Base-by-base conservation (phyloP, 2,329 filamentous ascomycete species). In the Tolypocladium paradoxum region DNA sequence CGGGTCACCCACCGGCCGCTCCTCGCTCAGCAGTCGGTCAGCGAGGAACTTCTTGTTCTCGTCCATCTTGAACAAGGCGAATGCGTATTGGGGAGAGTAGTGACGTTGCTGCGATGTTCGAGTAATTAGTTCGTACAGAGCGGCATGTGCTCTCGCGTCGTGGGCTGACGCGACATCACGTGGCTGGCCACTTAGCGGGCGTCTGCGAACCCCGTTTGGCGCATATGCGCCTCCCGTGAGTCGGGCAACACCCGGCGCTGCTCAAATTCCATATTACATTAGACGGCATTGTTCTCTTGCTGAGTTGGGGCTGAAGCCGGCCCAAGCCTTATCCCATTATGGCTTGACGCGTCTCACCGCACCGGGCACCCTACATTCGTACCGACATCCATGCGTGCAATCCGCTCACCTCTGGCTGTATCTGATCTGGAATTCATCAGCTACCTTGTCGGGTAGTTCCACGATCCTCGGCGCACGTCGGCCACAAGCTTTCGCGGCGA, bases 31-130 rank as follows among this genome's bases (percentile, higher is more conserved):
- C 54, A 96, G 78, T 63, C 85, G 82, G 60, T 84, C 82, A 5
- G 87, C 87, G 7, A 96, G 78, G 62, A 83, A 92, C 53, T 83
- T 84, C 59, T 76, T 83, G 64, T 88, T 84, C 58, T 85, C 81
- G 2, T 77, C 75, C 79, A 83, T 82, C 33, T 45, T 9, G 20
- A 29, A n/a, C 12, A 35, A 20, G 31, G 16, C 24, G 40, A 45
- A 29, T n/a, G 40, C 24, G 24, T n/a, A 43, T 20, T 16, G 16
- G 8, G 20, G 38, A 27, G 16, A n/a, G 24, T 24, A 24, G 40
- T 16, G 24, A 20, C 18, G 24, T 29, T 16, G 24, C 24, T 29
- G 4, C 14, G 5, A 38, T 11, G 36, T 20, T 20, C 29, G 7
- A 38, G 20, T n/a, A 38, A 38, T n/a, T 9, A 38, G n/a, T 22